Base-by-base conservation (phyloP, 1,284 basidiomycete genomes). In the Coniferiporia sulphurascens region DNA sequence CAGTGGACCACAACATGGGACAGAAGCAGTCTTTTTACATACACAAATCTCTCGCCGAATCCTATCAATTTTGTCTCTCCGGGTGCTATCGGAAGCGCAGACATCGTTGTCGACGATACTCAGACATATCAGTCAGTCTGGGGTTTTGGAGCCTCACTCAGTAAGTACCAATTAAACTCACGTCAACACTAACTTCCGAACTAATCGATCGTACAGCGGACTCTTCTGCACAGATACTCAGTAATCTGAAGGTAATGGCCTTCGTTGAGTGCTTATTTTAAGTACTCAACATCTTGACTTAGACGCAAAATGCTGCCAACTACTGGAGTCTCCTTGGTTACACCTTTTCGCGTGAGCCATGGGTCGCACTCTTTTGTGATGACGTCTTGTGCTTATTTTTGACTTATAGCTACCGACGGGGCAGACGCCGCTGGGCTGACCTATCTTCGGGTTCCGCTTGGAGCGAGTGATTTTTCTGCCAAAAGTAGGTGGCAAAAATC, bases 1-100 rank as follows among this genome's bases (percentile, higher is more conserved):
- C 63, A 85, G 83, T 85, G 80, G 79, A 79, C 84, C 73, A 85
- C 83, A 27, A 85, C 81, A 9, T 85, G 83, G 84, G 79, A 85
- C 64, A 73, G 75, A 48, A 66, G 76, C 21, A 74, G 70, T 54
- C 75, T 82, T 35, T 78, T 85, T 65, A 79, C 77, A 3, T 78
- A 76, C 21, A 68, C 78, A 21, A 70, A 72, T 15, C 74, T 75
- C 19, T 73, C 73, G 6, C 69, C 76, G 1, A 67, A 65, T 52
- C 81, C 83, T 3, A 81, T 86, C 57, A 80, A 80, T 62, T 86
- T 86, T 63, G 74, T 66, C 4, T 67, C 74, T 21, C 78, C 79
- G 21, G 75, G 77, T 1, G 62, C 73, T 4, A 74, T 73, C 56
- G 78, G 74, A 3, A 71, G 72, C 45, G 80, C 80, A 6, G 74